phyloP scores from a whole-genome alignment of 1,284 basidiomycete species.

The Lentinula novae-zelandiae region DNA sequence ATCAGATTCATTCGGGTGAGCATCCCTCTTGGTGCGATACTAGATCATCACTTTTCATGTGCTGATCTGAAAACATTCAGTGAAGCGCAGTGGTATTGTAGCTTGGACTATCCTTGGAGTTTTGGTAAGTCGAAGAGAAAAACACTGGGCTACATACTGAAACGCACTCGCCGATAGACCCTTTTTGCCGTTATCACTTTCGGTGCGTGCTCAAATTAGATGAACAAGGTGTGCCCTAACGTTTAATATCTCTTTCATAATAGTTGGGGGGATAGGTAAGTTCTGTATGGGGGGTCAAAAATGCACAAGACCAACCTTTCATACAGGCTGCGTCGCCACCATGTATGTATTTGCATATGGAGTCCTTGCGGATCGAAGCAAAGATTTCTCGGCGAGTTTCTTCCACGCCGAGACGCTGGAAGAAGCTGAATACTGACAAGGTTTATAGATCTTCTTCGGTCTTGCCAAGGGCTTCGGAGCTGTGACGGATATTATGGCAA shows the following conservation, averaged over 20 bases:
- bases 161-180: constrained; percentile 6
- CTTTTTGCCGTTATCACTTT: constrained; percentile 20
- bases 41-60: neutral
- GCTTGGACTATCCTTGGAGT: constrained; percentile 18
- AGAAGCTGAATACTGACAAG: neutral
- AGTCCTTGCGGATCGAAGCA: constrained; percentile 26
- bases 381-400: constrained; percentile 27
- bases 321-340: constrained; percentile 20
- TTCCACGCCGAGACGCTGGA: neutral
- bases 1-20: constrained; percentile 31
- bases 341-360: constrained; percentile 28
- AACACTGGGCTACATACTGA: neutral
- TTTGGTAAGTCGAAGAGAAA: constrained; percentile 15
- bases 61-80: constrained; percentile 12
- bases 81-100: constrained; percentile 20
- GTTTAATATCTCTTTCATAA: neutral
- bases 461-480: constrained; percentile 39
- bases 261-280: constrained; percentile 23
- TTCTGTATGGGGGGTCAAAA: neutral
- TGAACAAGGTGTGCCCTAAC: neutral
- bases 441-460: constrained; percentile 33
- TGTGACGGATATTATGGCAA: constrained; percentile 37
- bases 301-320: neutral
- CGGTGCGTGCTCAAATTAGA: constrained; percentile 15
- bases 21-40: neutral